Conservation (phyloP, 169 alveolate genomes). For the Cyclospora cayetanensis region DNA sequence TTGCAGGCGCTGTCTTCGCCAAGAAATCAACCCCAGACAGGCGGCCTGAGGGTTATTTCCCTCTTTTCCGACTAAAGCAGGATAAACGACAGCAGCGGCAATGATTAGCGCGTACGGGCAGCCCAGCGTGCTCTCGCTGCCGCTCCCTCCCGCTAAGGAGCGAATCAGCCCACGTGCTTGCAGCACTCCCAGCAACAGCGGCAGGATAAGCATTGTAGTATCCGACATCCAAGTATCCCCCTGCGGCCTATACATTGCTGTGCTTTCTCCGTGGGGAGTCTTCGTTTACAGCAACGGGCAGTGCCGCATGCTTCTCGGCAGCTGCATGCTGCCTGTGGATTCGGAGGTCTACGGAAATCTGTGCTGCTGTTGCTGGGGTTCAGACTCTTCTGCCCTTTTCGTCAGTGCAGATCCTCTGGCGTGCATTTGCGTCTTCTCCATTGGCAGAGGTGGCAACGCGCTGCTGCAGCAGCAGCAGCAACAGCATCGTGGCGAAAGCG, state of each 20-base stretch:
- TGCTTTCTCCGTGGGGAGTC: conserved; percentile 29
- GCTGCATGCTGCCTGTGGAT: conserved; percentile 11
- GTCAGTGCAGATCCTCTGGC: conserved; percentile 57
- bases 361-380: conserved; percentile 49
- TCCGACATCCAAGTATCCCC: conserved; percentile 50
- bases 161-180: background rate
- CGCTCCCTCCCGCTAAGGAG: background rate
- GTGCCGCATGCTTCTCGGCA: conserved; percentile 36
- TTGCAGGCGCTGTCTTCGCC: conserved; percentile 39
- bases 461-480: conserved; percentile 23
- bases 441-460: conserved; percentile 16
- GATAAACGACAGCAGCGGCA: background rate
- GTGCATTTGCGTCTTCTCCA: conserved; percentile 44
- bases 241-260: conserved; percentile 32
- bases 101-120: conserved; percentile 44
- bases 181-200: too few relatives aligned
- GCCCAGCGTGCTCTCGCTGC: conserved; percentile 4
- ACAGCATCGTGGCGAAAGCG: background rate
- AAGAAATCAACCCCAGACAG: background rate
- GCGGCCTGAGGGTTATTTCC: background rate
- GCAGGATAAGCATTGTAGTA: background rate
- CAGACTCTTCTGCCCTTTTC: conserved; percentile 25
- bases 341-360: conserved; percentile 39
- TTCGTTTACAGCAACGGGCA: conserved; percentile 43
- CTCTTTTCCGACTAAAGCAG: too few relatives aligned